phyloP scores from a whole-genome alignment of 345 rosid species.

The Eucalyptus marginata region DNA sequence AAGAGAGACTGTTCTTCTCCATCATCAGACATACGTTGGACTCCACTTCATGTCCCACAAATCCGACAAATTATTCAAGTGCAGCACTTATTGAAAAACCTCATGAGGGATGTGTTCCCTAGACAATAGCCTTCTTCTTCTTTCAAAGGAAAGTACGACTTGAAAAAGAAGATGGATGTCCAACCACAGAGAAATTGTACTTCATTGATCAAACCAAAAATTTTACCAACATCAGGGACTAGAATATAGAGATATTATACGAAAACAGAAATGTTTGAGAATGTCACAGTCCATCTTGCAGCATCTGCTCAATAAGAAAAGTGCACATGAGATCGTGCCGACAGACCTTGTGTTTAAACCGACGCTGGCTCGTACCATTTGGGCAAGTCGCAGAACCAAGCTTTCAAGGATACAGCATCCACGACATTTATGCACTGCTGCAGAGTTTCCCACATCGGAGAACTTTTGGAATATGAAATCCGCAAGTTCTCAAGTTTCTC shows the following conservation, averaged over 20 bases:
- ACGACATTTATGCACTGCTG: conserved; percentile 70
- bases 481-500: conserved; percentile 86
- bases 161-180: background rate
- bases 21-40: background rate
- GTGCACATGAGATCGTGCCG: background rate
- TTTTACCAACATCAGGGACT: background rate
- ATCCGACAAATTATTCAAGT: background rate
- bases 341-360: conserved; percentile 94
- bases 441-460: conserved; percentile 99
- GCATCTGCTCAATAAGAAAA: background rate
- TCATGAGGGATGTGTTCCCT: background rate
- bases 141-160: background rate
- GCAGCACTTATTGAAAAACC: background rate
- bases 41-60: accelerated
- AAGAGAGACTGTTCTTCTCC: background rate
- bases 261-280: background rate
- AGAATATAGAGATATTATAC: background rate
- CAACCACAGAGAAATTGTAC: background rate
- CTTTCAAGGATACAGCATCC: conserved; percentile 53
- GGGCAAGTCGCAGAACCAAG: conserved; percentile 66
- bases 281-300: background rate
- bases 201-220: accelerated
- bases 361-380: conserved; percentile 78
- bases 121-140: background rate
- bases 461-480: conserved; percentile 78